phyloP scores from a whole-genome alignment of 106 monocot species.

The Dactylorhiza incarnata region DNA sequence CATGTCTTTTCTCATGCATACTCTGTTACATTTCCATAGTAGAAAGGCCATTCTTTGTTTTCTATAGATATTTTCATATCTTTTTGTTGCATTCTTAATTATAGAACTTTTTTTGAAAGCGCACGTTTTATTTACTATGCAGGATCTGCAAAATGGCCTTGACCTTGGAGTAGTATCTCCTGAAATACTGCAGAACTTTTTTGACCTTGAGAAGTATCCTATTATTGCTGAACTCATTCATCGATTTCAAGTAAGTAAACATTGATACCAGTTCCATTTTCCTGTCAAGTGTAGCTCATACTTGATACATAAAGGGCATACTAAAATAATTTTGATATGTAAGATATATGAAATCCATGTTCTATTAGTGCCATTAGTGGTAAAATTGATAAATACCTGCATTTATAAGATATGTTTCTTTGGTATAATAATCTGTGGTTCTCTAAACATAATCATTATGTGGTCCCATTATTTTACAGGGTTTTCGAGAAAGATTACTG shows the following conservation, averaged over 20 bases:
- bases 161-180: slow-evolving; percentile 97
- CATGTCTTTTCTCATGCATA: background rate
- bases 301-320: background rate
- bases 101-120: background rate
- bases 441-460: background rate
- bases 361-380: background rate
- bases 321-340: background rate
- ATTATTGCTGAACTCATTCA: slow-evolving; percentile 80
- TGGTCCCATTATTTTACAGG: slow-evolving; percentile 31
- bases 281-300: background rate
- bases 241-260: slow-evolving; percentile 60
- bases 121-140: slow-evolving; percentile 9
- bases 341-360: background rate
- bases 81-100: background rate
- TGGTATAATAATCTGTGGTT: background rate
- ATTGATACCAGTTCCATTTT: slow-evolving; percentile 3
- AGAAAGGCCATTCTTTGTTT: background rate
- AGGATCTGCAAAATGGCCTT: slow-evolving; percentile 91
- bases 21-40: background rate
- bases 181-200: slow-evolving; percentile 90
- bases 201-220: slow-evolving; percentile 95
- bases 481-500: slow-evolving; percentile 86
- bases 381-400: background rate
- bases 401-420: background rate
- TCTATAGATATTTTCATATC: background rate